phyloP scores from a whole-genome alignment of 805 yeast species.

The Kluyveromyces wickerhamii region DNA sequence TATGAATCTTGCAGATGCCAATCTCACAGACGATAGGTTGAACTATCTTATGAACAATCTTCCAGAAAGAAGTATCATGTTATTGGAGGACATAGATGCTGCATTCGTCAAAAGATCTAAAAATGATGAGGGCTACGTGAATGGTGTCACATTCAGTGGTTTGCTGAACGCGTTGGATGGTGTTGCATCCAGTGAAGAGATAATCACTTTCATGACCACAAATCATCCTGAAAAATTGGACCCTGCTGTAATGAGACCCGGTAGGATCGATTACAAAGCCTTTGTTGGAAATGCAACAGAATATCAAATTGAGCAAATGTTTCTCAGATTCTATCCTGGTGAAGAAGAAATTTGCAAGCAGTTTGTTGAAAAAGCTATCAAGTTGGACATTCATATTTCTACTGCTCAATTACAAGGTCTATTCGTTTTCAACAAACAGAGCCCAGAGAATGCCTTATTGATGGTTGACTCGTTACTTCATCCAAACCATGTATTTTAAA shows the following conservation, averaged over 20 bases:
- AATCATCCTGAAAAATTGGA: slow-evolving; percentile 93
- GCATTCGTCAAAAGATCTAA: slow-evolving; percentile 84
- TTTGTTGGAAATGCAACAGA: slow-evolving; percentile 81
- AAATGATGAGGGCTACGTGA: slow-evolving; percentile 65
- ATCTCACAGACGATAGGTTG: slow-evolving; percentile 87
- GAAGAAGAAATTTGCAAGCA: slow-evolving; percentile 45
- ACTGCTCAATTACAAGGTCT: slow-evolving; percentile 95
- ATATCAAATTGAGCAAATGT: slow-evolving; percentile 76
- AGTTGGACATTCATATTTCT: slow-evolving; percentile 53
- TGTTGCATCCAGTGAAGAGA: slow-evolving; percentile 94
- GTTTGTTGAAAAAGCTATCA: slow-evolving; percentile 35
- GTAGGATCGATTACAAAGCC: slow-evolving; percentile 81
- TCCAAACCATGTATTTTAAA: slow-evolving; percentile 30
- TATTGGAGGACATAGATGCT: slow-evolving; percentile 92
- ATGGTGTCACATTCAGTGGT: slow-evolving; percentile 95
- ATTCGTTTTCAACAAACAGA: slow-evolving; percentile 83
- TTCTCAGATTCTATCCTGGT: slow-evolving; percentile 71
- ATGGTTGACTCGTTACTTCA: slow-evolving; percentile 41
- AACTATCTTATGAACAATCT: slow-evolving; percentile 95
- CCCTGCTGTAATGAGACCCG: slow-evolving; percentile 90
- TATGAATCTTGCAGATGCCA: slow-evolving; percentile 80
- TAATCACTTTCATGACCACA: slow-evolving; percentile 95
- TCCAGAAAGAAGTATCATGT: slow-evolving; percentile 77
- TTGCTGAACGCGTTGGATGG: slow-evolving; percentile 91
- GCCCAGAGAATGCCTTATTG: slow-evolving; percentile 65